These are phyloP conservation scores for Hirsutella thompsonii DNA, from an alignment of 2,329 filamentous ascomycete species.

Conservation along the genomic window DNA sequence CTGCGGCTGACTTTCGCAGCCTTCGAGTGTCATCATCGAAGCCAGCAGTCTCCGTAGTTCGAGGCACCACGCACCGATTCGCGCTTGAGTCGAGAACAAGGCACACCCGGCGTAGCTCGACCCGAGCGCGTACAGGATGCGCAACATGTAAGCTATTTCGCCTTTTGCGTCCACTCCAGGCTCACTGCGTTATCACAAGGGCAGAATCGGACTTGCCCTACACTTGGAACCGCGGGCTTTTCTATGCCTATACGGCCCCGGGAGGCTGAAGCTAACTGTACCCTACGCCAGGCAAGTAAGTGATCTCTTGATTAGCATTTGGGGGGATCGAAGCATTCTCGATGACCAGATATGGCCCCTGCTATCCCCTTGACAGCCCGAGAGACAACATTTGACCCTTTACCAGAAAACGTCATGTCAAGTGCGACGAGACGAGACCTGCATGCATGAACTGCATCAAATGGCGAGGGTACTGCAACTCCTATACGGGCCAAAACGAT, in stretches of 20 bases:
- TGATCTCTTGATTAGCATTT: too few relatives aligned
- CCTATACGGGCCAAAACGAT: constrained; percentile 13
- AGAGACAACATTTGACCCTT: neutral
- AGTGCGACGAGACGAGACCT: constrained; percentile 28
- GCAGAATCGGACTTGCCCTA: too few relatives aligned
- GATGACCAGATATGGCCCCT: too few relatives aligned
- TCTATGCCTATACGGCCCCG: too few relatives aligned
- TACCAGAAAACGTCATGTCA: constrained; percentile 25
- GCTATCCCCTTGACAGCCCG: too few relatives aligned
- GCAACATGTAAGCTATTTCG: constrained; percentile 18
- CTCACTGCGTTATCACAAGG: too few relatives aligned
- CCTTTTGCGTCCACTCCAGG: too few relatives aligned
- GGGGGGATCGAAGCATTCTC: too few relatives aligned
- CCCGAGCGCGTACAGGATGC: constrained; percentile 23
- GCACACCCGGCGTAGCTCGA: constrained; percentile 24
- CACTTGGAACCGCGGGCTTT: too few relatives aligned
- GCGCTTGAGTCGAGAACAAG: constrained; percentile 22
- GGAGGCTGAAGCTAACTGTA: too few relatives aligned
- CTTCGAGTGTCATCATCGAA: neutral
- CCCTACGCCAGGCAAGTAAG: too few relatives aligned
- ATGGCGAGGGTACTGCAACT: constrained; percentile 25
- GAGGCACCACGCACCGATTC: constrained; percentile 21
- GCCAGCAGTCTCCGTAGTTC: constrained; percentile 6
- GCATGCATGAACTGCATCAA: constrained; percentile 27
- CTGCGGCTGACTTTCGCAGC: neutral